phyloP scores from a whole-genome alignment of 2,329 filamentous ascomycete species.

The Paecilomyces variotii region DNA sequence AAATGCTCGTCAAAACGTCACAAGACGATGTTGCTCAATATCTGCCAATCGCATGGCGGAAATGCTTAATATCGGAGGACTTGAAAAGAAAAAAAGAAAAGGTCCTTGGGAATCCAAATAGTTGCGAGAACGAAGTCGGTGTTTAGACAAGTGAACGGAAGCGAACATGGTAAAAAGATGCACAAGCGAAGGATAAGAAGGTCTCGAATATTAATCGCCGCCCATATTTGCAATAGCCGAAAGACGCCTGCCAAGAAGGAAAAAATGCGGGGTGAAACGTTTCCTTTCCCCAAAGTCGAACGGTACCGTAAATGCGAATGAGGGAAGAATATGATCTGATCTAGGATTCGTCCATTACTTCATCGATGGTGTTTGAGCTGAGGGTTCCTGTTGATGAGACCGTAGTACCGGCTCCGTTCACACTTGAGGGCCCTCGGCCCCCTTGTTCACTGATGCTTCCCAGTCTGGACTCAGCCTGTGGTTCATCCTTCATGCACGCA shows the following conservation, averaged over 20 bases:
- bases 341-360: conserved; percentile 14
- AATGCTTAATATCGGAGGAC: not conserved
- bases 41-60: not conserved
- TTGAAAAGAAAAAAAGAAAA: not conserved
- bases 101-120: not conserved
- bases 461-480: conserved; percentile 21
- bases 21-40: not conserved
- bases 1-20: not conserved
- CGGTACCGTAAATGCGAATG: not conserved
- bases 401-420: conserved; percentile 4
- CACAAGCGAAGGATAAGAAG: not conserved
- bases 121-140: not conserved
- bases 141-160: not conserved
- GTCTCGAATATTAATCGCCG: not conserved
- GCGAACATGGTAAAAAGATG: not conserved
- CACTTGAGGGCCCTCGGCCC: conserved; percentile 4
- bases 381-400: conserved; percentile 1
- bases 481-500: conserved; percentile 88
- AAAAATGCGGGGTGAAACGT: not conserved
- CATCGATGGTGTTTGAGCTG: conserved; percentile 13
- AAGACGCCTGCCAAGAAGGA: not conserved
- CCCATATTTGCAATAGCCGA: not conserved
- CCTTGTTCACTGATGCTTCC: conserved; percentile 17
- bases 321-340: not conserved
- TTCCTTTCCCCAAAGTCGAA: not conserved